These are phyloP conservation scores for Diaporthe vaccinii DNA, from an alignment of 2,329 filamentous ascomycete species.

Conservation along the genomic window DNA sequence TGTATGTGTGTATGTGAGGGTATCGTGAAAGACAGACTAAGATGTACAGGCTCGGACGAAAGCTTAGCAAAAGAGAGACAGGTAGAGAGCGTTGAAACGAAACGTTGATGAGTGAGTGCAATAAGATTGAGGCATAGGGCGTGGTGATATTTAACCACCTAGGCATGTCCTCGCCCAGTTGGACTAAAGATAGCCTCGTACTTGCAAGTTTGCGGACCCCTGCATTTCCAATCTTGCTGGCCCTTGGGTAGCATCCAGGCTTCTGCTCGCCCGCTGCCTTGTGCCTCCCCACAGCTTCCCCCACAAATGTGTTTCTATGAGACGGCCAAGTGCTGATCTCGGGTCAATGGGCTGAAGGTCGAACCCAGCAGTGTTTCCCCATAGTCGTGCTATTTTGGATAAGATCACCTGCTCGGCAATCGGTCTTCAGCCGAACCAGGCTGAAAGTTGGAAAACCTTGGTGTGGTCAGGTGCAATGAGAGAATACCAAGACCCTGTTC, in stretches of 20 bases:
- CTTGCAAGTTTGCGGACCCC: background rate
- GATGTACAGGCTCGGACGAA: background rate
- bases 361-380: background rate
- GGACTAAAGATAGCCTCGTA: conserved; percentile 23
- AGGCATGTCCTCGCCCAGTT: background rate
- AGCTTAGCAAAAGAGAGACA: conserved; percentile 19
- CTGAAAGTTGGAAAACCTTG: background rate
- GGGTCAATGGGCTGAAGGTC: background rate
- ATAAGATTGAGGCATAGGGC: background rate
- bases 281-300: background rate
- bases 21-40: conserved; percentile 20
- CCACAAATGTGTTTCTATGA: conserved; percentile 8
- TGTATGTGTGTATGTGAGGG: background rate
- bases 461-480: background rate
- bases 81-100: conserved; percentile 27
- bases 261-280: background rate
- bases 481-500: background rate
- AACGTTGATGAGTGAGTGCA: background rate
- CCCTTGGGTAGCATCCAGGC: conserved; percentile 14
- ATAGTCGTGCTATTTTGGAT: background rate
- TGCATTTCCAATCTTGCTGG: background rate
- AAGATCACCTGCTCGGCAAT: conserved; percentile 12
- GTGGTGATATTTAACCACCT: conserved; percentile 6
- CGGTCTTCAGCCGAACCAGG: background rate
- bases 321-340: conserved; percentile 11